Evolutionary conservation across 176 grass and related monocot genomes (phyloP).

Genomic region (Saccharum spontaneum): DNA sequence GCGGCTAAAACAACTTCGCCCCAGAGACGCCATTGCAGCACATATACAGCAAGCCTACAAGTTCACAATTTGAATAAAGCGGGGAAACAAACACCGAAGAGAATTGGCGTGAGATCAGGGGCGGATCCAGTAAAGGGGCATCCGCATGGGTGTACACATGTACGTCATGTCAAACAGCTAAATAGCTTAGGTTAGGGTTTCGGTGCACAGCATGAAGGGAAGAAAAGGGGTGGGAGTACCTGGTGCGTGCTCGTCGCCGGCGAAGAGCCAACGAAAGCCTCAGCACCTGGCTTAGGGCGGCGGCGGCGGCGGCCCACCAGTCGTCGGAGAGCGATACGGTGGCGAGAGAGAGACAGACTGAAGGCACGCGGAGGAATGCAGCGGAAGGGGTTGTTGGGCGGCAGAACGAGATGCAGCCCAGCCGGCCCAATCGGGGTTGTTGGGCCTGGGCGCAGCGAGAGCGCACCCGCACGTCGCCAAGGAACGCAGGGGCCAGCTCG

Average conservation of each 20-base stretch:
- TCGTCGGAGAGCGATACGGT: not conserved
- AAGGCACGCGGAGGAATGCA: not conserved
- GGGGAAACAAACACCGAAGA: not conserved
- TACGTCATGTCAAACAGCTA: not conserved
- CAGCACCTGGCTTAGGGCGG: not conserved
- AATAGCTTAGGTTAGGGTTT: not conserved
- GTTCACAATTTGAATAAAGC: not conserved
- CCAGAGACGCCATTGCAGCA: slow-evolving; percentile 43
- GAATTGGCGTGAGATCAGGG: not conserved
- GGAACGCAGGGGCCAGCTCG: not conserved
- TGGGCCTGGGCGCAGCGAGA: no score
- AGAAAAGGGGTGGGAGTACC: not conserved
- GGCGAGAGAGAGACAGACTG: not conserved
- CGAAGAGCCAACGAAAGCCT: not conserved
- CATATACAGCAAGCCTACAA: slow-evolving; percentile 19
- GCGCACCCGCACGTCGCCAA: no score
- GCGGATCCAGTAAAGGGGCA: not conserved
- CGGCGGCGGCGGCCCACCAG: not conserved
- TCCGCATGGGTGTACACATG: not conserved
- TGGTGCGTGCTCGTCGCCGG: not conserved
- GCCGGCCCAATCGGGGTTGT: no score
- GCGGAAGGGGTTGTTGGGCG: not conserved
- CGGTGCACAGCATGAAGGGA: not conserved
- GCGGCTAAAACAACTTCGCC: not conserved
- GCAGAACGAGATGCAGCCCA: not conserved